Conservation (phyloP, 129 eudicot genomes). For the Flaveria brownii region DNA sequence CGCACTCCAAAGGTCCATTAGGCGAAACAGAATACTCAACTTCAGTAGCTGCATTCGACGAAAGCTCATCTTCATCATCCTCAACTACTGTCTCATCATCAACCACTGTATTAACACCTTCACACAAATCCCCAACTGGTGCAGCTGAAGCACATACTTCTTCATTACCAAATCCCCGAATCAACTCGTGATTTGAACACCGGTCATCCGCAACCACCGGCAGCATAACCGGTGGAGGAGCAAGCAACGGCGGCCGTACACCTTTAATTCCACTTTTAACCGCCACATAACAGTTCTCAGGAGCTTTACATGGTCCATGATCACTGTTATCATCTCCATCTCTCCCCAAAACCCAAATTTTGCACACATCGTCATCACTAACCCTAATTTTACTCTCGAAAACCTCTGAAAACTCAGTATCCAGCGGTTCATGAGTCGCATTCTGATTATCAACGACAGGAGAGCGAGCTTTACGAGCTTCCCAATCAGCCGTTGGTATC, state of each 20-base stretch:
- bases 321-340: background rate
- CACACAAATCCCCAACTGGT: slow-evolving; percentile 17
- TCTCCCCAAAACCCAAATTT: background rate
- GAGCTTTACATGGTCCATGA: background rate
- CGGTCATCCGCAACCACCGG: slow-evolving; percentile 34
- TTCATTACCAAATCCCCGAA: background rate
- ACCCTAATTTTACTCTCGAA: slow-evolving; percentile 26
- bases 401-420: slow-evolving; percentile 1
- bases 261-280: slow-evolving; percentile 53
- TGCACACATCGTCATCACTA: background rate
- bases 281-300: slow-evolving; percentile 5
- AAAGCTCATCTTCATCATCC: slow-evolving; percentile 25
- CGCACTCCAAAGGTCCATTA: slow-evolving; percentile 30
- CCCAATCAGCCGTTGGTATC: slow-evolving; percentile 56
- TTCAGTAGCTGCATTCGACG: slow-evolving; percentile 23
- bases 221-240: slow-evolving; percentile 45
- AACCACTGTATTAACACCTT: background rate
- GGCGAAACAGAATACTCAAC: slow-evolving; percentile 40
- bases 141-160: slow-evolving; percentile 11
- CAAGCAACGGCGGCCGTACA: slow-evolving; percentile 44
- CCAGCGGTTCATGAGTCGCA: slow-evolving; percentile 2
- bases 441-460: slow-evolving; percentile 1
- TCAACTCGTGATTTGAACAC: background rate
- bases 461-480: slow-evolving; percentile 37
- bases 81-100: slow-evolving; percentile 9